Conservation (phyloP, 2,329 filamentous ascomycete genomes). For the Calonectria naviculata region DNA sequence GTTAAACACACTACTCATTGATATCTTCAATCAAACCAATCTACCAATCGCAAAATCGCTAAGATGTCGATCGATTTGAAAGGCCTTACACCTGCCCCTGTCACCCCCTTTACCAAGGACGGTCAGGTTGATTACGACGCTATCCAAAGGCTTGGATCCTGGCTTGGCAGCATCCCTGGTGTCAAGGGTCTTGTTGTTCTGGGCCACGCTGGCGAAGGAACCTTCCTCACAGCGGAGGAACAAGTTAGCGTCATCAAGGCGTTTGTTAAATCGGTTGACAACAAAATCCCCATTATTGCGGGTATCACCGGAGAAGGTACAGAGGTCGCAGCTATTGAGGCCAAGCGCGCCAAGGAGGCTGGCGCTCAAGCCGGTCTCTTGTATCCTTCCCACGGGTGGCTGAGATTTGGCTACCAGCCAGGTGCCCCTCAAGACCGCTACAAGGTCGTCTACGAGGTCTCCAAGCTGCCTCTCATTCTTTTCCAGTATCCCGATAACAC, state of each 20-base stretch:
- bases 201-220: constrained; percentile 65
- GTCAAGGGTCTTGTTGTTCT: constrained; percentile 65
- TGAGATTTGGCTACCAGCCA: constrained; percentile 65
- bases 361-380: constrained; percentile 62
- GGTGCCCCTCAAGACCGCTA: constrained; percentile 65
- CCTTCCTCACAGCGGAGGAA: constrained; percentile 62
- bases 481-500: constrained; percentile 66
- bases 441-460: constrained; percentile 60
- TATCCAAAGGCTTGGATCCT: constrained; percentile 63
- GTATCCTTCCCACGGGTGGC: constrained; percentile 65
- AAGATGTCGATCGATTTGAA: constrained; percentile 55
- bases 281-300: constrained; percentile 62
- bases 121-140: constrained; percentile 62
- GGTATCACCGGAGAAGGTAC: constrained; percentile 65
- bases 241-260: constrained; percentile 61
- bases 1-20: neutral
- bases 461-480: constrained; percentile 60
- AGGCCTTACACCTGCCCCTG: constrained; percentile 61
- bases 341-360: constrained; percentile 60
- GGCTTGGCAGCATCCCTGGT: constrained; percentile 62
- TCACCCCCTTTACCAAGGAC: constrained; percentile 61
- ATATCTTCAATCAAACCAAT: neutral
- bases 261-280: constrained; percentile 62
- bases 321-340: constrained; percentile 62
- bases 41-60: constrained; percentile 5